Evolutionary conservation across 371 early-diverging fungal genomes (phyloP).

Genomic region (Mucor indicus): DNA sequence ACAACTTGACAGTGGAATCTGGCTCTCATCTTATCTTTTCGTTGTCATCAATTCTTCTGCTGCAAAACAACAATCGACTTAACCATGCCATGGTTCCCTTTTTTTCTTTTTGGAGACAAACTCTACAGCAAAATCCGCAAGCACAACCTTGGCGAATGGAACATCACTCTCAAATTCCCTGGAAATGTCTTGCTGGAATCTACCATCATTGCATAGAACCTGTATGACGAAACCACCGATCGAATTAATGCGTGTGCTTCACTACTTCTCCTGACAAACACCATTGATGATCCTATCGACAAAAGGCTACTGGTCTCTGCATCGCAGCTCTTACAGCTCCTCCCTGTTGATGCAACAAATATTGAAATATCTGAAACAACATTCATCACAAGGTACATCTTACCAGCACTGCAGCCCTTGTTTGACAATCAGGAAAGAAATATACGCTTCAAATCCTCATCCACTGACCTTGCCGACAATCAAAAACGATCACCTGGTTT

Average conservation of each 20-base stretch:
- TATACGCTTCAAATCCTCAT: conserved; percentile 14
- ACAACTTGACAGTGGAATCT: conserved; percentile 14
- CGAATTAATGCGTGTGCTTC: conserved; percentile 14
- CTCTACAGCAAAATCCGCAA: conserved; percentile 12
- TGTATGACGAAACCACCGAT: conserved; percentile 8
- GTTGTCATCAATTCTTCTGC: conserved; percentile 15
- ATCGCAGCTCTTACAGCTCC: conserved; percentile 21
- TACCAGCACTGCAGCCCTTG: conserved; percentile 18
- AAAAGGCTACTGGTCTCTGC: conserved; percentile 15
- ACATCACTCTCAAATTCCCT: conserved; percentile 13
- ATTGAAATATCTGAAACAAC: conserved; percentile 15
- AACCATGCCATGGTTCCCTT: conserved; percentile 15
- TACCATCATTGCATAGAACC: conserved; percentile 12
- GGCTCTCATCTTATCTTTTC: conserved; percentile 15
- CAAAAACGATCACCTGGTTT: conserved; percentile 7
- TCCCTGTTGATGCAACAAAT: conserved; percentile 22
- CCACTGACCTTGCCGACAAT: conserved; percentile 17
- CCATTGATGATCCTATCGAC: conserved; percentile 14
- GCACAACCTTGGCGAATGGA: conserved; percentile 12
- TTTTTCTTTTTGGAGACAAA: conserved; percentile 14
- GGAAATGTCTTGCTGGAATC: conserved; percentile 11
- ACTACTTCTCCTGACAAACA: conserved; percentile 12
- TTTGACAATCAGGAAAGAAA: conserved; percentile 21
- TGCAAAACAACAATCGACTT: conserved; percentile 21
- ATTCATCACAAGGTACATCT: conserved; percentile 24